phyloP scores from a whole-genome alignment of 2,329 filamentous ascomycete species.

The Fusarium pseudonygamai region DNA sequence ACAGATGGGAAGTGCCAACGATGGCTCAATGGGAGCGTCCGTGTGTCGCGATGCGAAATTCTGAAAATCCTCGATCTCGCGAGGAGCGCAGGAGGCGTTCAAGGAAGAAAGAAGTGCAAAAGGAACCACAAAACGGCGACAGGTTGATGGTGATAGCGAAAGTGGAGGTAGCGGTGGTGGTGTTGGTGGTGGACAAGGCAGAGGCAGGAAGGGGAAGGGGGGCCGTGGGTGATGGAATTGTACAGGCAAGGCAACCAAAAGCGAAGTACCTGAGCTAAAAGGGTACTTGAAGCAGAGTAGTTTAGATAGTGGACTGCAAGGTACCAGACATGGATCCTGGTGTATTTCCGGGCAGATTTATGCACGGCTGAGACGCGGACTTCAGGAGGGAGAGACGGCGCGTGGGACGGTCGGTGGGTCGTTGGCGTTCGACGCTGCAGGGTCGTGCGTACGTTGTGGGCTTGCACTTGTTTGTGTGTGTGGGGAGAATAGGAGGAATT shows the following conservation, averaged over 20 bases:
- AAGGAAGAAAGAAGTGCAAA: constrained; percentile 31
- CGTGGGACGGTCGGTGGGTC: constrained; percentile 45
- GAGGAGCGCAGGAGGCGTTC: constrained; percentile 28
- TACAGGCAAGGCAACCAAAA: constrained; percentile 29
- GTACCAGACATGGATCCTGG: constrained; percentile 30
- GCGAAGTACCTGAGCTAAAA: constrained; percentile 28
- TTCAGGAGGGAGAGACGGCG: constrained; percentile 44
- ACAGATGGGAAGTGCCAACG: constrained; percentile 6
- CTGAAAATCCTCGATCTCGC: constrained; percentile 19
- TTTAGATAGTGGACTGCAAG: constrained; percentile 27
- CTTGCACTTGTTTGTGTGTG: constrained; percentile 29
- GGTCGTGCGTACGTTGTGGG: constrained; percentile 36
- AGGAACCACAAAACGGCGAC: constrained; percentile 28
- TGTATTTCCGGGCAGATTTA: constrained; percentile 39
- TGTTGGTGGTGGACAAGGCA: constrained; percentile 31
- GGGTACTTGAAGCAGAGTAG: constrained; percentile 27
- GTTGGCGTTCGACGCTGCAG: constrained; percentile 36
- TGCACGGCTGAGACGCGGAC: constrained; percentile 46
- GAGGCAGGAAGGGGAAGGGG: constrained; percentile 33
- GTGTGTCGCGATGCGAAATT: constrained; percentile 22
- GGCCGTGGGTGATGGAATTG: constrained; percentile 32
- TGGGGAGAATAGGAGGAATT: constrained; percentile 15
- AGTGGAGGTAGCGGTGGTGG: constrained; percentile 31
- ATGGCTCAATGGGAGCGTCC: constrained; percentile 32
- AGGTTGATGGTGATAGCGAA: constrained; percentile 37